Evolutionary conservation across 1,284 basidiomycete genomes (phyloP).

Genomic region (Lentinula novae-zelandiae): DNA sequence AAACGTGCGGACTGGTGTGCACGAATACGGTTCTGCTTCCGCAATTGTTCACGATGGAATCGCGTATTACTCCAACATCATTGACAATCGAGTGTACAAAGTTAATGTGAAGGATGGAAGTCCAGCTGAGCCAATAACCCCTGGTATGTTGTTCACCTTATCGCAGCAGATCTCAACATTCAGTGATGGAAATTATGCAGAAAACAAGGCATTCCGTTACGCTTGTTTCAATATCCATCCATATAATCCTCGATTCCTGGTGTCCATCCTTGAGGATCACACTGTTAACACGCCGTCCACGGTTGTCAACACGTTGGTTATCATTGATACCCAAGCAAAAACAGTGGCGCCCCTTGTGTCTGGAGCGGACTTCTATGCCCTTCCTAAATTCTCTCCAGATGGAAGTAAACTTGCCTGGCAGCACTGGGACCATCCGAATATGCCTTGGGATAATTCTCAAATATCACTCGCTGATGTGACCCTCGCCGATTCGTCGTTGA

Average conservation of each 20-base stretch:
- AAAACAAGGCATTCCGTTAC: conserved; percentile 51
- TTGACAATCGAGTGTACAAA: conserved; percentile 48
- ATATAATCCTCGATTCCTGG: conserved; percentile 39
- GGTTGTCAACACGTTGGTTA: conserved; percentile 53
- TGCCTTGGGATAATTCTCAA: conserved; percentile 78
- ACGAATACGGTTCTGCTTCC: conserved; percentile 58
- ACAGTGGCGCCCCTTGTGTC: conserved; percentile 39
- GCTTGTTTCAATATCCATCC: conserved; percentile 52
- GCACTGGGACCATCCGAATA: conserved; percentile 75
- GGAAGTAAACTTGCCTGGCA: conserved; percentile 58
- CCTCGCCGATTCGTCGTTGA: conserved; percentile 16
- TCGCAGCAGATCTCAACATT: conserved; percentile 1
- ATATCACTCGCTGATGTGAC: conserved; percentile 41
- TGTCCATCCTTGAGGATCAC: conserved; percentile 67
- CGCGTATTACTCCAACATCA: conserved; percentile 55
- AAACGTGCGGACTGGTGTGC: conserved; percentile 55
- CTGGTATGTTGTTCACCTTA: conserved; percentile 37
- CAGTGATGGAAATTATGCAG: conserved; percentile 23
- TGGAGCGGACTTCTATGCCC: conserved; percentile 68
- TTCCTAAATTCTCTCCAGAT: conserved; percentile 64
- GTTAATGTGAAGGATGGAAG: conserved; percentile 25
- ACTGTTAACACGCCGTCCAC: conserved; percentile 51
- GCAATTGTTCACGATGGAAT: conserved; percentile 45
- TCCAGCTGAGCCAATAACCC: conserved; percentile 54
- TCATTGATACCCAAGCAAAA: conserved; percentile 46